Base-by-base conservation (phyloP, 1,284 basidiomycete genomes). In the Rhodotorula sp. region DNA sequence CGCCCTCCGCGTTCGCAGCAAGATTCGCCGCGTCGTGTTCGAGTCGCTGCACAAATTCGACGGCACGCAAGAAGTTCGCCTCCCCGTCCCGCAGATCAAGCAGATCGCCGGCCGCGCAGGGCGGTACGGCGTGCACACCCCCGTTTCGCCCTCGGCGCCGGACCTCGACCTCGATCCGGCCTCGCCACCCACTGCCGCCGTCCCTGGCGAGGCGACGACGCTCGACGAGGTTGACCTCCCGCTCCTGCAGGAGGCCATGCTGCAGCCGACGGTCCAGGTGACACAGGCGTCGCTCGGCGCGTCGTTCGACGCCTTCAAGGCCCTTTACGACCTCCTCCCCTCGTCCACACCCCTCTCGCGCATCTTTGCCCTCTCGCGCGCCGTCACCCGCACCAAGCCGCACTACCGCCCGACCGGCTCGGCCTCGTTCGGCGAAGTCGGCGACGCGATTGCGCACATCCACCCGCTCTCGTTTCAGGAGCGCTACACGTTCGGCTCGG, bases 21-120 rank as follows among this genome's bases (percentile, higher is more conserved):
- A 94, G 85, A 97, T 99, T 81, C 90, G 90, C 72, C 90, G 96
- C 3, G 86, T 98, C 77, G 86, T 98, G 50, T 97, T 98, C 76
- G 88, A 91, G 72, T 79, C 85, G 1, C 82, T 93, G n/a, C 78
- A 82, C 61, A 97, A 97, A 81, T 92, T 84, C 76, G 86, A 92
- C 76, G 91, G 91, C 21, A 82, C 80, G 39, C 77, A 81, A 12
- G 83, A 86, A 25, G 81, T 84, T 0, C 82, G 84, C 0, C 84
- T 99, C 4, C 88, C 90, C 0, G 82, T 88, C 4, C 92, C 93
- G 0, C 90, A 93, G 79, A 88, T 93, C 82, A 99, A 98, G 81
- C 96, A 99, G 81, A 98, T 99, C 63, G 95, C 92, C 0, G 96
- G 96, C 9, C 88, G 97, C 58, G 97, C 97, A 0, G 96, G 96